These are phyloP conservation scores for Eremothecium cymbalariae DNA, from an alignment of 1,139 yeast species.

Conservation along the genomic window DNA sequence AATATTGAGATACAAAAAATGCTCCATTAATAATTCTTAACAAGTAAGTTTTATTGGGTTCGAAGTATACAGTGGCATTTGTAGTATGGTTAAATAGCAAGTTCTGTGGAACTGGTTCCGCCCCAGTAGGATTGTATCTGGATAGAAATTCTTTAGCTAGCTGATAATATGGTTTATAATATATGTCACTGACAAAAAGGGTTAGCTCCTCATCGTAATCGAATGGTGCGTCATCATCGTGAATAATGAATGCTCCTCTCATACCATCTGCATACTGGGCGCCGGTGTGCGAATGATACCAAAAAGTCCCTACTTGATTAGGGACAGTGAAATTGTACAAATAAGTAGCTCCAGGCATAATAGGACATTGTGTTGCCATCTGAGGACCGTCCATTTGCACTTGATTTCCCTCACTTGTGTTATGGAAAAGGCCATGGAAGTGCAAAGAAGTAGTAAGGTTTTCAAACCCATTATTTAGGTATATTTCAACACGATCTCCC, in stretches of 20 bases:
- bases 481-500: constrained; percentile 53
- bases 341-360: constrained; percentile 56
- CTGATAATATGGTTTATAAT: constrained; percentile 44
- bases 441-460: constrained; percentile 51
- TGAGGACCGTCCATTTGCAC: constrained; percentile 73
- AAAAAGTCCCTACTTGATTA: constrained; percentile 63
- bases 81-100: constrained; percentile 56
- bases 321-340: constrained; percentile 56
- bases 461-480: constrained; percentile 50
- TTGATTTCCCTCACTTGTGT: constrained; percentile 35
- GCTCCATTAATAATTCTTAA: constrained; percentile 60
- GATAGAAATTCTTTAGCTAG: constrained; percentile 44
- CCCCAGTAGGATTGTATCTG: constrained; percentile 72
- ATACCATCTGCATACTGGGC: constrained; percentile 74
- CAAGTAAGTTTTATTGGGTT: constrained; percentile 55
- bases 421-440: constrained; percentile 69
- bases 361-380: constrained; percentile 70
- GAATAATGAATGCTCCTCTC: constrained; percentile 63
- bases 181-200: constrained; percentile 53
- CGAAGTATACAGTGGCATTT: constrained; percentile 48
- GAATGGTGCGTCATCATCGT: constrained; percentile 46
- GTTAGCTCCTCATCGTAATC: constrained; percentile 55
- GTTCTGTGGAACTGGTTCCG: constrained; percentile 70
- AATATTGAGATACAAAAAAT: constrained; percentile 61
- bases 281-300: constrained; percentile 80